Percentiles rank a stretch among this genome's conserved stretches.
These are phyloP conservation scores for Candida ficus DNA, from an alignment of 805 yeast genomes.

Conservation along the genomic window DNA sequence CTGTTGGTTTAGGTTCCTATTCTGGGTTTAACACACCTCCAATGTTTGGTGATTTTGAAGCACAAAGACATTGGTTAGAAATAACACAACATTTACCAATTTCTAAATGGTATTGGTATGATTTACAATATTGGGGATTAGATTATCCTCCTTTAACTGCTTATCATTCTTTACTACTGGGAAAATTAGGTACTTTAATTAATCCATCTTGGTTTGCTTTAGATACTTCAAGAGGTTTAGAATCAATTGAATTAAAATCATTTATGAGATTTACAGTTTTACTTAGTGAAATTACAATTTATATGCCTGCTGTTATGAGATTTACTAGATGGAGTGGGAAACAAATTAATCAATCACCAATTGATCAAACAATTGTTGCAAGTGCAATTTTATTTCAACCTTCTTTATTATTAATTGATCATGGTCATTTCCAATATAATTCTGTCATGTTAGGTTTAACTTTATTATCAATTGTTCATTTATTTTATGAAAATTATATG, in stretches of 20 bases:
- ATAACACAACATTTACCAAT: conserved; percentile 74
- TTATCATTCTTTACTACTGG: conserved; percentile 79
- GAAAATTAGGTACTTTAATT: conserved; percentile 61
- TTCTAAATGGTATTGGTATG: conserved; percentile 81
- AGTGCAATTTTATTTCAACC: conserved; percentile 86
- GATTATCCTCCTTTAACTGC: conserved; percentile 98
- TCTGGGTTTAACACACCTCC: conserved; percentile 74
- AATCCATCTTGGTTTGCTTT: conserved; percentile 74
- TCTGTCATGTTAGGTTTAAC: conserved; percentile 90
- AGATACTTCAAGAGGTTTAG: conserved; percentile 70
- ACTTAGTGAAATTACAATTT: conserved; percentile 65
- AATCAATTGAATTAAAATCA: conserved; percentile 59
- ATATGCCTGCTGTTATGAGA: conserved; percentile 74
- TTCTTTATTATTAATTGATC: conserved; percentile 76
- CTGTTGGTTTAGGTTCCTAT: conserved; percentile 84
- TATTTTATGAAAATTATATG: conserved; percentile 57
- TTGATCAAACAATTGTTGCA: conserved; percentile 72
- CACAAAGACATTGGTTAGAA: conserved; percentile 98
- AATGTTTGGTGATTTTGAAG: conserved; percentile 93
- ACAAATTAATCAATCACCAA: conserved; percentile 49
- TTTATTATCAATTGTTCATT: conserved; percentile 57
- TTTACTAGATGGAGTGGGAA: conserved; percentile 70
- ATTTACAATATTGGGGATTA: conserved; percentile 90
- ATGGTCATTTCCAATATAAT: conserved; percentile 96
- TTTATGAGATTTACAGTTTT: conserved; percentile 82